Evolutionary conservation across 352 stramenopile genomes (phyloP), one percentile per base, ranked within the genome.

Genomic region (Phytophthora cactorum): DNA sequence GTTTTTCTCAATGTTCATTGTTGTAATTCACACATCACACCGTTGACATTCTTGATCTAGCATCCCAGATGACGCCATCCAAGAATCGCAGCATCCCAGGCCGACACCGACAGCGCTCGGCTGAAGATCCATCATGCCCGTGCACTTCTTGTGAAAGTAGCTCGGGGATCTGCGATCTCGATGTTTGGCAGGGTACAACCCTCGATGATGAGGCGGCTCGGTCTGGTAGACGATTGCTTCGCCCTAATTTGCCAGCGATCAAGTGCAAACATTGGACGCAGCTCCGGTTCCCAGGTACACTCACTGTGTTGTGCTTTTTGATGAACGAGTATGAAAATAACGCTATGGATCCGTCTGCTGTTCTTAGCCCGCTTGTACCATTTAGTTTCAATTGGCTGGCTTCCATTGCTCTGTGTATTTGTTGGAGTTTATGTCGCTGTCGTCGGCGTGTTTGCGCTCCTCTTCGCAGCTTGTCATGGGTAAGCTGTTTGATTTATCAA

Each of bases 171-270:
- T 88, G 82, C 28, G 79, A 72, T 17, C 72, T 88, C 27, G 72
- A 79, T 57, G 68, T 88, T 34, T 90, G 82, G 82, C 67, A 81
- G 25, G 79, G 82, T 50, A 89, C 79, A 52, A 81, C 59, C 22
- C 64, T 89, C 10, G 82, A 91, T 52, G 38, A 36, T 6, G 50
- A 70, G 5, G 64, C 66, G 1, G 61, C 38, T 31, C 15, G 38
- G 32, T 72, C 65, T 5, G 50, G 51, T 14, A 32, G 56, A 59
- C 64, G 63, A 1, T 44, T 90, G 64, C 66, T 90, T 66, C 76
- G 68, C 8, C 75, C 75, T 6, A 34, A 75, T 28, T 49, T 89
- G 39, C 78, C 68, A 1, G 67, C 85, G 28, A 66, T 82, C 60
- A 89, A 84, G 58, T 77, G 74, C 74, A 86, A 85, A 34, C 68